These are phyloP conservation scores for Paspalum notatum DNA, from an alignment of 176 grass and related monocot species.

Conservation along the genomic window DNA sequence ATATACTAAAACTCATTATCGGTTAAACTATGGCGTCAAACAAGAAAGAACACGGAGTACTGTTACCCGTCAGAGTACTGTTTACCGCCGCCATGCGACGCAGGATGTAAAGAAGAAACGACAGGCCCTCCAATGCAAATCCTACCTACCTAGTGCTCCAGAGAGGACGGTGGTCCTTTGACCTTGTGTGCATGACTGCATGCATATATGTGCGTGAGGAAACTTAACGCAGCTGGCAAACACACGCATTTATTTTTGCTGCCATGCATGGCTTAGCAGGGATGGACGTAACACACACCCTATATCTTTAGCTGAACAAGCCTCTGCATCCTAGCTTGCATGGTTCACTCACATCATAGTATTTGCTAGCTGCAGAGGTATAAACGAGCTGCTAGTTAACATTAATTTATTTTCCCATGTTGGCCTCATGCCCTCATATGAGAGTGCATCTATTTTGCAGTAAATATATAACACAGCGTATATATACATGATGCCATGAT, in stretches of 20 bases:
- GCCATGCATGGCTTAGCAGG: constrained; percentile 14
- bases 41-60: too few species aligned
- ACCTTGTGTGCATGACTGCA: background rate
- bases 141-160: background rate
- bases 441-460: background rate
- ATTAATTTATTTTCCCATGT: background rate
- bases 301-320: constrained; percentile 7
- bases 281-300: constrained; percentile 39
- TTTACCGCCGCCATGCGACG: too few species aligned
- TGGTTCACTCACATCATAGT: background rate
- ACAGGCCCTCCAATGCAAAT: constrained; percentile 10
- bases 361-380: background rate
- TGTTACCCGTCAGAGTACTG: too few species aligned
- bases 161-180: constrained; percentile 3
- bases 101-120: background rate
- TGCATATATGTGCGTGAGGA: background rate
- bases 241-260: constrained; percentile 32
- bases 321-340: constrained; percentile 22
- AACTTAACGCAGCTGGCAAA: constrained; percentile 9
- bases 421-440: background rate
- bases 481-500: too few species aligned
- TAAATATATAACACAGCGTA: too few species aligned
- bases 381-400: background rate
- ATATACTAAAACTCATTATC: too few species aligned
- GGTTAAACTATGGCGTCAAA: too few species aligned